Base-by-base conservation (phyloP, 176 grass and related monocot species). In the Cenchrus fungigraminus region DNA sequence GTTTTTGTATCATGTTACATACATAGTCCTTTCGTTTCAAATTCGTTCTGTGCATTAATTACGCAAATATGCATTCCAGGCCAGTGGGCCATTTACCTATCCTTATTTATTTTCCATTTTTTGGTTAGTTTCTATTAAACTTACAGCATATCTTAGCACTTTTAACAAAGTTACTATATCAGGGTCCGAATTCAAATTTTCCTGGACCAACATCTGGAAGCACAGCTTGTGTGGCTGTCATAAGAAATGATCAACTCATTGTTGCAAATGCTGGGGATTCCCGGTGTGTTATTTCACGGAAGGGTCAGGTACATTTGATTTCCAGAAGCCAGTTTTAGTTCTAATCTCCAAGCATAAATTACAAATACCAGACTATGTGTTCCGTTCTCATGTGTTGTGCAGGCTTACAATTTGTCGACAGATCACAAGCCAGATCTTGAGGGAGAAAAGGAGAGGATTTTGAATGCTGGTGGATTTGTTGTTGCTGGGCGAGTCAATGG, bases 231-330 rank as follows among this genome's bases (percentile, higher is more conserved):
- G 97, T 96, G 74, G 93, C 93, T 79, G 55, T 99, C 64, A 86
- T 99, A 87, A 95, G 93, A 94, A 86, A 92, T 84, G 88, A 91
- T 69, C 81, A 92, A 86, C 88, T 99, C n/a, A 72, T 96, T 88
- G 93, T 99, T 49, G 91, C 91, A 87, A 99, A 99, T 84, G 93
- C 97, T 72, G 97, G 97, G 78, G 97, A 99, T 89, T 99, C 97
- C 53, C 97, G 97, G 54, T 94, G 94, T 86, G 90, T 97, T 65
- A 90, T 99, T 82, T 99, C 97, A 87, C 86, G 90, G 79, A 99
- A 94, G 79, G 97, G 97, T 84, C 91, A 88, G 80, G 97, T 99
- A 89, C 45, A 65, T 68, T 12, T 31, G 59, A 62, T 73, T 81
- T 70, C 43, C 56, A 12, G 40, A 74, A 46, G 22, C 34, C 19